Conservation (phyloP, 768 basidiomycete genomes). For the Leucosporidium creatinivorum region DNA sequence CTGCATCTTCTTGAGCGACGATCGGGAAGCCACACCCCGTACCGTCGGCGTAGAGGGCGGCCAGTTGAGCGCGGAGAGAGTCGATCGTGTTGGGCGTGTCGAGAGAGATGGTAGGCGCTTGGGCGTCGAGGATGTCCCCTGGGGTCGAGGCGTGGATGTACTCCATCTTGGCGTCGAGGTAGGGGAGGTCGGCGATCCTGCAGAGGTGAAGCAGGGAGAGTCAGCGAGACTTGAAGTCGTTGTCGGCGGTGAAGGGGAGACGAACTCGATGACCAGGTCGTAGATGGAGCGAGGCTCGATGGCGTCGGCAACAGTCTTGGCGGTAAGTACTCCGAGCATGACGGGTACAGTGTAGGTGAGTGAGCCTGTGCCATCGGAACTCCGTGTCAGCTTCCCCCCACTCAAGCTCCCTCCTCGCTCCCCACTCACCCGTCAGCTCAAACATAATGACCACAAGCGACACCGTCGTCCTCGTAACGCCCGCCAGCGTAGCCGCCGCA, state of each 20-base stretch:
- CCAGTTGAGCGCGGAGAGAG: constrained; percentile 63
- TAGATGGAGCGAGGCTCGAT: constrained; percentile 87
- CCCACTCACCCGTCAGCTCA: constrained; percentile 45
- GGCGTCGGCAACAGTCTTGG: constrained; percentile 81
- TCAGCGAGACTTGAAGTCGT: not conserved
- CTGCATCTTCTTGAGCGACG: constrained; percentile 48
- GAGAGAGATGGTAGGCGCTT: constrained; percentile 64
- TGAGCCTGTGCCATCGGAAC: constrained; percentile 61
- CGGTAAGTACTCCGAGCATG: constrained; percentile 74
- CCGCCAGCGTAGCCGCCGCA: constrained; percentile 85
- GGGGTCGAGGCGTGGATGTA: constrained; percentile 45
- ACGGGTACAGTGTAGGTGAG: constrained; percentile 85
- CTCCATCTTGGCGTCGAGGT: constrained; percentile 81
- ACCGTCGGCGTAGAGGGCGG: constrained; percentile 53
- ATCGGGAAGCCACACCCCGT: constrained; percentile 77
- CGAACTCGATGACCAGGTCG: constrained; percentile 82
- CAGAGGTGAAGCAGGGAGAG: not conserved
- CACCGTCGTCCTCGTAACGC: constrained; percentile 90
- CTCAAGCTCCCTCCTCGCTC: too few species aligned
- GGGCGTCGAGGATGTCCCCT: constrained; percentile 15
- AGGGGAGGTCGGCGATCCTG: constrained; percentile 77
- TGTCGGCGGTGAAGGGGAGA: not conserved
- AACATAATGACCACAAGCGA: constrained; percentile 95
- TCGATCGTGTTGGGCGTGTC: constrained; percentile 70
- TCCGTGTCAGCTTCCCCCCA: not conserved